phyloP scores from a whole-genome alignment of 83 land plant species.

The Diphasiastrum complanatum region DNA sequence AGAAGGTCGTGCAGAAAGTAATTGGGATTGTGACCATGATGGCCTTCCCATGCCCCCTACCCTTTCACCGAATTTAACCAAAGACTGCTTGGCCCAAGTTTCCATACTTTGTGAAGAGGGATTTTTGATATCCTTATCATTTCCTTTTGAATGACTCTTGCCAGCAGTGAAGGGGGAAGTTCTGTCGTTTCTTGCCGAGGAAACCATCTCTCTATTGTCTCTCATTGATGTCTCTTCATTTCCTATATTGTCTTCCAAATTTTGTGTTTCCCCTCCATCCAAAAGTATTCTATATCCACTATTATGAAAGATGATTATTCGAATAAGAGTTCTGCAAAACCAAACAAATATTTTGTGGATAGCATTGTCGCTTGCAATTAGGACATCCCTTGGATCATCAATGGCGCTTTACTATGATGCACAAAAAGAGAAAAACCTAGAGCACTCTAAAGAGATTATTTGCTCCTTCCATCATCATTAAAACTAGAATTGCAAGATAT shows the following conservation, averaged over 20 bases:
- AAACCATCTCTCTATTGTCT: neutral
- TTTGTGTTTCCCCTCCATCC: conserved; percentile 71
- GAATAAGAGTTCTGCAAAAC: conserved; percentile 53
- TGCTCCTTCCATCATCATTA: too few relatives aligned
- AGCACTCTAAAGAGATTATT: too few relatives aligned
- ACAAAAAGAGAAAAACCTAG: too few relatives aligned
- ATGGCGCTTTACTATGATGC: too few relatives aligned
- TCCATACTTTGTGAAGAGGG: conserved; percentile 26
- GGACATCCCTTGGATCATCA: too few relatives aligned
- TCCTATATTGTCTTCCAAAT: conserved; percentile 27
- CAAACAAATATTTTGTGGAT: neutral
- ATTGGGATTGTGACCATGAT: conserved; percentile 30
- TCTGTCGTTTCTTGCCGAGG: conserved; percentile 8
- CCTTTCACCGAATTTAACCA: conserved; percentile 60
- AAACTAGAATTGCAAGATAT: too few relatives aligned
- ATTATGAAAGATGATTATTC: conserved; percentile 60
- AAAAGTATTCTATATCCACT: conserved; percentile 87
- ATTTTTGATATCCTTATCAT: conserved; percentile 5
- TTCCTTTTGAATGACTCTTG: conserved; percentile 11
- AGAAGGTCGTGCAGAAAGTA: too few relatives aligned
- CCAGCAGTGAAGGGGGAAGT: conserved; percentile 19
- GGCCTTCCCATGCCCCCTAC: conserved; percentile 43
- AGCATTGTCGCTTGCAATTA: too few relatives aligned
- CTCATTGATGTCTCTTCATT: neutral
- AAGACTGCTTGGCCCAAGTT: conserved; percentile 67